These are phyloP conservation scores for Pichia deserticola DNA, from an alignment of 805 yeast genomes.

Conservation along the genomic window DNA sequence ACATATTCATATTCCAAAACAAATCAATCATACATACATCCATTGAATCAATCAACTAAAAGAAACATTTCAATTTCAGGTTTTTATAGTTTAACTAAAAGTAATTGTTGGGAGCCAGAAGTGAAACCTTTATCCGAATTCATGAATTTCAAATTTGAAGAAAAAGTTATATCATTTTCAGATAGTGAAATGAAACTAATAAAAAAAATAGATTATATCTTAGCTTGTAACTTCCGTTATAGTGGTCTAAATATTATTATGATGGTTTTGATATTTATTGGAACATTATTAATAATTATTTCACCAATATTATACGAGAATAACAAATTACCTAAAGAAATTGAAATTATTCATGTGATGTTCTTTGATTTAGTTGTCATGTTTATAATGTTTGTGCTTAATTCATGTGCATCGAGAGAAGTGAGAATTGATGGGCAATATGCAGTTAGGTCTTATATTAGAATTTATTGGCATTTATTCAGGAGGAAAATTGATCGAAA, in stretches of 20 bases:
- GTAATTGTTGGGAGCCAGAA: neutral
- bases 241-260: constrained; percentile 1
- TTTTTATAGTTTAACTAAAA: neutral
- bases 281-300: neutral
- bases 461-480: constrained; percentile 9
- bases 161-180: neutral
- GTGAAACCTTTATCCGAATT: constrained; percentile 2
- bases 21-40: neutral
- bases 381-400: constrained; percentile 6
- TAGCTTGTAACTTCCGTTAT: constrained; percentile 4
- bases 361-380: constrained; percentile 6
- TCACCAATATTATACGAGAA: neutral
- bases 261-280: neutral
- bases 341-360: constrained; percentile 9
- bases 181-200: constrained; percentile 4
- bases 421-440: constrained; percentile 9
- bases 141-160: neutral
- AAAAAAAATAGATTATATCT: constrained; percentile 2
- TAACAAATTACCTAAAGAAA: neutral
- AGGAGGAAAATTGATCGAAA: neutral
- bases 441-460: constrained; percentile 8
- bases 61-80: neutral
- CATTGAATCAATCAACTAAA: neutral
- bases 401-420: constrained; percentile 13
- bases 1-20: neutral